These are phyloP conservation scores for Diphasiastrum complanatum DNA, from an alignment of 83 land plant genomes.

Conservation along the genomic window DNA sequence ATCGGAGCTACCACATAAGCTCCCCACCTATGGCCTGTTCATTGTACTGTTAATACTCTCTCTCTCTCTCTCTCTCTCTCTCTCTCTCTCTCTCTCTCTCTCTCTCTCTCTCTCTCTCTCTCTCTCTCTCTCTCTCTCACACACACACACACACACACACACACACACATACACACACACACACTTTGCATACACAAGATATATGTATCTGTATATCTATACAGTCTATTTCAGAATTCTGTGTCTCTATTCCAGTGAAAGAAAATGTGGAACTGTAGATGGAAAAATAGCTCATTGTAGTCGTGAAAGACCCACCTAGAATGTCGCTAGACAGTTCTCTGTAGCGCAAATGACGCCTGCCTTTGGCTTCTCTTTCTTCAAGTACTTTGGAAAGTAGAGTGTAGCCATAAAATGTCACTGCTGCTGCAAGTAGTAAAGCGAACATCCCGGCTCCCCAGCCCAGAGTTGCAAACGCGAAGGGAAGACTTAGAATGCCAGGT, in stretches of 20 bases:
- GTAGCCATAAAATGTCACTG: constrained; percentile 31
- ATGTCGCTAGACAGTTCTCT: constrained; percentile 24
- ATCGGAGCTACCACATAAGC: constrained; percentile 18
- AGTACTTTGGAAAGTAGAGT: constrained; percentile 21
- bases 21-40: constrained; percentile 21
- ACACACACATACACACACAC: no score
- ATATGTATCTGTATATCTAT: no score
- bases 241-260: background rate
- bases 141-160: no score
- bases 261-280: background rate
- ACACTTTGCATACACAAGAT: no score
- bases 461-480: constrained; percentile 24
- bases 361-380: constrained; percentile 21
- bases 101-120: no score
- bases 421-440: constrained; percentile 19
- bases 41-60: background rate
- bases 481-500: constrained; percentile 31
- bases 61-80: background rate
- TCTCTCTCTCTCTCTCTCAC: no score
- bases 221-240: no score
- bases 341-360: constrained; percentile 27
- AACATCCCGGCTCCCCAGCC: constrained; percentile 35
- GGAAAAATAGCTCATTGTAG: background rate
- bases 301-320: constrained; percentile 14
- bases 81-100: no score